Conservation (phyloP, 176 grass and related monocot species). For the Carex parvula region DNA sequence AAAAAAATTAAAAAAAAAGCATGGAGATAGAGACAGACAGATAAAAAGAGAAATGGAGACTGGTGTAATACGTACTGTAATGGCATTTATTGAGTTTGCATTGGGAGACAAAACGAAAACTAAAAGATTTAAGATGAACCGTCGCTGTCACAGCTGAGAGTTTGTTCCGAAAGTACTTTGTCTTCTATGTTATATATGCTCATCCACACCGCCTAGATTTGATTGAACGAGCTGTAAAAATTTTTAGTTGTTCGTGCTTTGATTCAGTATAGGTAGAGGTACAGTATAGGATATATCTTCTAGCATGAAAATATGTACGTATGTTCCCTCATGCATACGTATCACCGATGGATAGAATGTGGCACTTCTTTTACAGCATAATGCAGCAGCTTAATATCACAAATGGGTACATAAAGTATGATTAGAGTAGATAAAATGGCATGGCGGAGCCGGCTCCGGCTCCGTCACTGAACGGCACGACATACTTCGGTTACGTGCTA, state of each 20-base stretch:
- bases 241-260: background rate
- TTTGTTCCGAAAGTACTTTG: constrained; percentile 20
- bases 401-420: too few relatives aligned
- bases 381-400: background rate
- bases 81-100: constrained; percentile 31
- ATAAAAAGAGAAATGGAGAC: background rate
- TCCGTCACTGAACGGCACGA: too few relatives aligned
- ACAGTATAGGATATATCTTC: background rate
- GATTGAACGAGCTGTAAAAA: constrained; percentile 12
- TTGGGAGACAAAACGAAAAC: constrained; percentile 31
- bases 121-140: constrained; percentile 7
- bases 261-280: background rate
- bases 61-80: background rate
- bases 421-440: too few relatives aligned
- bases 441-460: too few relatives aligned
- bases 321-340: constrained; percentile 15
- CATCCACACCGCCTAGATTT: background rate
- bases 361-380: background rate
- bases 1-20: background rate
- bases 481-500: too few relatives aligned
- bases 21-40: background rate
- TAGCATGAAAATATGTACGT: background rate
- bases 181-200: constrained; percentile 1
- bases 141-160: constrained; percentile 27
- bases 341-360: background rate